These are phyloP conservation scores for Candida coquimbonensis DNA, from an alignment of 805 yeast species.

Conservation along the genomic window DNA sequence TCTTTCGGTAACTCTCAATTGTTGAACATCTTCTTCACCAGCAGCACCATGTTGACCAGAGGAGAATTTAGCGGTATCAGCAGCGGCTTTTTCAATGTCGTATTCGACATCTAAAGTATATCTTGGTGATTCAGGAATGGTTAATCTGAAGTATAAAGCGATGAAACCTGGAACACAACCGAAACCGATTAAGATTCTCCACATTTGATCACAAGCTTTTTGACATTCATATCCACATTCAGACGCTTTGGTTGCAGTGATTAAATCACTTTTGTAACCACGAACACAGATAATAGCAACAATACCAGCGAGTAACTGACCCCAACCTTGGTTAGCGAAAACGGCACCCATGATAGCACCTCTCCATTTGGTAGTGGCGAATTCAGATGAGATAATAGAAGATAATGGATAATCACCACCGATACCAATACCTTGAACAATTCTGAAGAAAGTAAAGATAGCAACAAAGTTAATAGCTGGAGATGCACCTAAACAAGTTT, in stretches of 20 bases:
- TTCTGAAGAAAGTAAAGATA: slow-evolving; percentile 69
- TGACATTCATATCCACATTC: slow-evolving; percentile 63
- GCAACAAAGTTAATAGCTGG: slow-evolving; percentile 71
- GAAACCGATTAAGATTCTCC: slow-evolving; percentile 87
- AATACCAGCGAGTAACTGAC: slow-evolving; percentile 84
- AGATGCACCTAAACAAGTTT: slow-evolving; percentile 66
- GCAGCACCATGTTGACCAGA: slow-evolving; percentile 49
- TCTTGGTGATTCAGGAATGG: slow-evolving; percentile 94
- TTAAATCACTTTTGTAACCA: slow-evolving; percentile 62
- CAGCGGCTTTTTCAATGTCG: slow-evolving; percentile 49
- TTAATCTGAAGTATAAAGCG: slow-evolving; percentile 86
- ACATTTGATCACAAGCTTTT: slow-evolving; percentile 84
- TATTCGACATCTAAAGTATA: slow-evolving; percentile 71
- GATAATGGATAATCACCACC: slow-evolving; percentile 97
- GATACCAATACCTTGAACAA: slow-evolving; percentile 90
- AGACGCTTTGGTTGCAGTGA: slow-evolving; percentile 43
- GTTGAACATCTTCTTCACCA: slow-evolving; percentile 34
- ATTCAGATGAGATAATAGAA: slow-evolving; percentile 88
- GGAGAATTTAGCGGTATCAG: slow-evolving; percentile 45
- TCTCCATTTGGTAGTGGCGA: slow-evolving; percentile 93
- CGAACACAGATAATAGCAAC: slow-evolving; percentile 72
- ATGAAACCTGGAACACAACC: slow-evolving; percentile 85
- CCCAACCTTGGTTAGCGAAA: slow-evolving; percentile 96
- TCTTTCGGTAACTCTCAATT: slow-evolving; percentile 40
- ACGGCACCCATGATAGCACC: slow-evolving; percentile 97